phyloP scores from a whole-genome alignment of 768 basidiomycete genomes.

The Rhodotorula diobovata region DNA sequence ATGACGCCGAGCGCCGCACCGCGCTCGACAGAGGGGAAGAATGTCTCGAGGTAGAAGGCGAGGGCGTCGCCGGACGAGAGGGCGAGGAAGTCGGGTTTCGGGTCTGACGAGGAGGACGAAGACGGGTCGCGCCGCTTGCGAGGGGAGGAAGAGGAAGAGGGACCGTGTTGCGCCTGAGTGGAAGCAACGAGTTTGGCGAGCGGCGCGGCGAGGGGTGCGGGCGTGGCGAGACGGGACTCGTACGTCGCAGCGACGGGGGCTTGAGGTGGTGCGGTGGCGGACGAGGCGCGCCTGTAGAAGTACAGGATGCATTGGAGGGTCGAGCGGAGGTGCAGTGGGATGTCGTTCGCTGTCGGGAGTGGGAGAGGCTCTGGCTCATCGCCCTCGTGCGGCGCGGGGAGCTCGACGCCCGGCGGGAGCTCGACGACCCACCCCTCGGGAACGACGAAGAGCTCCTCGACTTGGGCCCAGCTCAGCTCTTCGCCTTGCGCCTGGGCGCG shows the following conservation, averaged over 20 bases:
- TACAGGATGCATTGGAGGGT: conserved; percentile 28
- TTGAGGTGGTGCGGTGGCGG: background rate
- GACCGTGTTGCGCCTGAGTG: no score
- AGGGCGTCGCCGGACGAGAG: conserved; percentile 32
- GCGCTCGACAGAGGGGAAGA: conserved; percentile 12
- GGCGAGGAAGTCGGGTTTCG: conserved; percentile 13
- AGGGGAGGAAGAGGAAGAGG: background rate
- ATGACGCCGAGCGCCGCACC: background rate
- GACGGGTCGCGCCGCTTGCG: background rate
- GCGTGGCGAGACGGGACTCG: conserved; percentile 5
- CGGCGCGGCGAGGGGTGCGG: conserved; percentile 1
- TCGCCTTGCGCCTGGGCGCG: conserved; percentile 21
- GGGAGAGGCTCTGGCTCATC: background rate
- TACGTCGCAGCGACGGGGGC: conserved; percentile 1
- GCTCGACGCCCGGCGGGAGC: background rate
- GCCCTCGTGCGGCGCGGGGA: background rate
- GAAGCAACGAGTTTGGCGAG: background rate
- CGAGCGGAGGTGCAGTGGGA: conserved; percentile 21
- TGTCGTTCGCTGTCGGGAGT: conserved; percentile 21
- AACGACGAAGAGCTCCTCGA: conserved; percentile 5
- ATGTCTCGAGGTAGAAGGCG: conserved; percentile 21
- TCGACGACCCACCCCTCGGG: conserved; percentile 17
- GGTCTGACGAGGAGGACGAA: background rate
- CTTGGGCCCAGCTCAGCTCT: conserved; percentile 26
- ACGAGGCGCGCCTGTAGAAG: conserved; percentile 4